Evolutionary conservation across 2,329 filamentous ascomycete species (phyloP).

Genomic region (Ascochyta pisi): DNA sequence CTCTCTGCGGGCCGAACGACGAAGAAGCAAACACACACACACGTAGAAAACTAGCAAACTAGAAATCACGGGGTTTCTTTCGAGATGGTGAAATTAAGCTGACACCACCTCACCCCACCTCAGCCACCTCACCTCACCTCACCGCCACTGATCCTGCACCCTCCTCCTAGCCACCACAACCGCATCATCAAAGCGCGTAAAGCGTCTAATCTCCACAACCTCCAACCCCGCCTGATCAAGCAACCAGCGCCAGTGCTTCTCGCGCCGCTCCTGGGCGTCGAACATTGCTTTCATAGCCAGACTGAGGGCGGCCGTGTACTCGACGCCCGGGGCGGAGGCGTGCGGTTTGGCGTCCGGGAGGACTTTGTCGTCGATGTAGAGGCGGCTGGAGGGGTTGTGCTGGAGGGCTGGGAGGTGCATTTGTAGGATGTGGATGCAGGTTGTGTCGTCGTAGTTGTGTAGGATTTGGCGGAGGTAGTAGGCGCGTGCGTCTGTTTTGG

Average conservation of each 20-base stretch:
- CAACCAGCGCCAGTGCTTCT: constrained; percentile 21
- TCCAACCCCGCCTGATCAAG: constrained; percentile 20
- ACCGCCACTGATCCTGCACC: constrained; percentile 12
- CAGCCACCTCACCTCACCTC: not conserved
- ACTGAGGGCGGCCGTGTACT: constrained; percentile 4
- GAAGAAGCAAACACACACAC: no score
- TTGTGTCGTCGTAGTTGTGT: constrained; percentile 3
- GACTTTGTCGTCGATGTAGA: constrained; percentile 9
- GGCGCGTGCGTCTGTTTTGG: constrained; percentile 1
- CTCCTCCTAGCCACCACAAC: constrained; percentile 14
- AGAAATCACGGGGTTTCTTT: no score
- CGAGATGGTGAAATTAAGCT: no score
- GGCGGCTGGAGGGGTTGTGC: not conserved
- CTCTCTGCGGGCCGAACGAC: no score
- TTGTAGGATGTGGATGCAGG: constrained; percentile 13
- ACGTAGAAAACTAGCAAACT: no score
- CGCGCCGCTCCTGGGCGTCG: constrained; percentile 18
- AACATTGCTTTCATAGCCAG: constrained; percentile 1
- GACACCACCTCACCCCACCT: no score
- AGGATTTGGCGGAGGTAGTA: constrained; percentile 16
- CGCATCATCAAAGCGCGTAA: constrained; percentile 4
- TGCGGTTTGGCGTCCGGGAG: constrained; percentile 2
- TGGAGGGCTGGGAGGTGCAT: constrained; percentile 14
- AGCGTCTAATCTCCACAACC: constrained; percentile 16
- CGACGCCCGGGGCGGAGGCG: not conserved